phyloP scores from a whole-genome alignment of 208 protist genomes.

The Novymonas esmeraldas region DNA sequence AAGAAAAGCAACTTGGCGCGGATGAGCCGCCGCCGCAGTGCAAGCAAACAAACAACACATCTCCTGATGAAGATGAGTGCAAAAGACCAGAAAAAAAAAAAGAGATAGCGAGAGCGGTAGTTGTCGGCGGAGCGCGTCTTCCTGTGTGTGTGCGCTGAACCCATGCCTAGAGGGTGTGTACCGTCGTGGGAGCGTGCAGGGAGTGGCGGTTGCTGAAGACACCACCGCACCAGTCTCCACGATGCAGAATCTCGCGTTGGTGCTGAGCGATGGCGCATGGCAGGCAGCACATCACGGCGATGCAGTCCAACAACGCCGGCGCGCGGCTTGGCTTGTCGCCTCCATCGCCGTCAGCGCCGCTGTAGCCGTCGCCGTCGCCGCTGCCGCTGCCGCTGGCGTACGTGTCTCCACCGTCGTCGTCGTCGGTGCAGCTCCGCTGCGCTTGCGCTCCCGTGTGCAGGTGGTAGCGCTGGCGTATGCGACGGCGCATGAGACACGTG shows the following conservation, averaged over 20 bases:
- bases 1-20: not conserved
- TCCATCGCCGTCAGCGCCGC: not conserved
- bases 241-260: conserved; percentile 25
- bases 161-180: conserved; percentile 10
- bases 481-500: conserved; percentile 22
- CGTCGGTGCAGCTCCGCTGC: not conserved
- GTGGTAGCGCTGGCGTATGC: conserved; percentile 27
- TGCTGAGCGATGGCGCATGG: conserved; percentile 27
- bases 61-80: too few species aligned
- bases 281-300: conserved; percentile 7
- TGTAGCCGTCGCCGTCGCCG: not conserved
- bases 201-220: conserved; percentile 24
- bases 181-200: conserved; percentile 4
- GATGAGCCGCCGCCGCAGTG: not conserved
- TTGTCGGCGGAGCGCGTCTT: not conserved
- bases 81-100: not conserved
- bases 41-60: too few species aligned
- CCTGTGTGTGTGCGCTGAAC: not conserved
- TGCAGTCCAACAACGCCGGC: conserved; percentile 11
- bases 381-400: not conserved
- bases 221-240: conserved; percentile 28
- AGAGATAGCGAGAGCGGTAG: not conserved
- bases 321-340: not conserved
- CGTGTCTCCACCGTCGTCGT: not conserved
- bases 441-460: too few species aligned